A percentile compares a stretch with the other conserved stretches of the same genome.
phyloP scores from a whole-genome alignment of 1,284 basidiomycete genomes.

The Ustilago curta region DNA sequence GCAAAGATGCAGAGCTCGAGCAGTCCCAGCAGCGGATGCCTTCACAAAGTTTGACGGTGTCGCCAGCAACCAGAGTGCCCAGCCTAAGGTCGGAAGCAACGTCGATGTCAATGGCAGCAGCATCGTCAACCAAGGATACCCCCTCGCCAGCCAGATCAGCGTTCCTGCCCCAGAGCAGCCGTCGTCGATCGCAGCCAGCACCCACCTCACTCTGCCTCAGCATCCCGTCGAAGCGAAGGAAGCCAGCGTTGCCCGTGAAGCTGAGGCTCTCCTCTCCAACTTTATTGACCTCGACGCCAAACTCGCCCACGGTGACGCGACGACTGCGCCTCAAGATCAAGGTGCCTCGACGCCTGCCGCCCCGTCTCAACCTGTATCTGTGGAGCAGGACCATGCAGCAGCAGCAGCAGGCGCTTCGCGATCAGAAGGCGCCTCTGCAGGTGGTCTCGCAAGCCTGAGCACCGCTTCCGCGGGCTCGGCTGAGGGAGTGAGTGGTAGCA shows the following conservation, averaged over 20 bases:
- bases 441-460: slow-evolving; percentile 47
- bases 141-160: slow-evolving; percentile 29
- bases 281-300: slow-evolving; percentile 53
- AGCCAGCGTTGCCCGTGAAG: slow-evolving; percentile 48
- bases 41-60: slow-evolving; percentile 35
- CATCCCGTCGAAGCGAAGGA: slow-evolving; percentile 39
- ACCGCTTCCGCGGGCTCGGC: slow-evolving; percentile 17
- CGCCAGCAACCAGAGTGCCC: slow-evolving; percentile 19
- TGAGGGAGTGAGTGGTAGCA: slow-evolving; percentile 21
- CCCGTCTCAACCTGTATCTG: slow-evolving; percentile 46
- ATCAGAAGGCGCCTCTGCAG: slow-evolving; percentile 39
- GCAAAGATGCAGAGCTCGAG: slow-evolving; percentile 44
- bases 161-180: slow-evolving; percentile 36
- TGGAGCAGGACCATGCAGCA: slow-evolving; percentile 38
- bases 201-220: slow-evolving; percentile 28
- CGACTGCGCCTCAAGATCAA: slow-evolving; percentile 49
- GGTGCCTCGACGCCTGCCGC: slow-evolving; percentile 47
- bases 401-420: slow-evolving; percentile 35
- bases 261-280: slow-evolving; percentile 56
- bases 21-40: slow-evolving; percentile 66
- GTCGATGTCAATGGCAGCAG: slow-evolving; percentile 62
- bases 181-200: slow-evolving; percentile 41
- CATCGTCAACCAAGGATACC: slow-evolving; percentile 46
- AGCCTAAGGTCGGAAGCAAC: slow-evolving; percentile 30
- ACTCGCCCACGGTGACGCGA: slow-evolving; percentile 42